Evolutionary conservation across 2,329 filamentous ascomycete genomes (phyloP), one percentile per base, ranked within the genome.

Genomic region (Stachybotrys chartarum): DNA sequence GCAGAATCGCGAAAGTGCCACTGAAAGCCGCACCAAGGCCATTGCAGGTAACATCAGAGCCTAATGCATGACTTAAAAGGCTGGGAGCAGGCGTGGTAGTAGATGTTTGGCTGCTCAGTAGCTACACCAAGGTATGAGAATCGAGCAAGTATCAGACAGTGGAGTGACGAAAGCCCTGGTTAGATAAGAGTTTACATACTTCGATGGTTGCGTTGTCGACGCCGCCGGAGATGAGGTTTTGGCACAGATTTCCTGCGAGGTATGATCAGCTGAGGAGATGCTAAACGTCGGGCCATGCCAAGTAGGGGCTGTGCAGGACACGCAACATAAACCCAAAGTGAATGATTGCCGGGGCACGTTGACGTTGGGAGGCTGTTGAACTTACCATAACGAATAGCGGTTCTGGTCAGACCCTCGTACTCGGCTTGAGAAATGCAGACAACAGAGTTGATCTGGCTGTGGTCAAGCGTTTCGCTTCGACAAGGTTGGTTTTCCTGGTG

Each of bases 371-470:
- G 14, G 16, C 24, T 53, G 12, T 32, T 5, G 18, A 14, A 49
- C 73, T 59, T 76, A 86, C 83, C 73, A 64, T 84, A 86, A 67
- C 85, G 77, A 57, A 72, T 74, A 52, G 76, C 73, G 54, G 62
- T 59, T 55, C 77, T 68, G 61, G 84, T 75, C 57, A 91, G 74
- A 51, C 68, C 69, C 52, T 85, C 78, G 69, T 90, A 83, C 64
- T 91, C 84, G 52, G 71, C 67, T 63, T 78, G 83, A 44, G 80
- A 72, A 54, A 90, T 79, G 55, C 75, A 79, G 50, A 88, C 73
- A 16, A 70, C 62, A 54, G 72, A 14, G 14, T 6, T 14, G 35
- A 42, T 14, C 3, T 42, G 14, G 35, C 35, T 5, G 14, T 42
- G 35, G 14, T 6, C 35, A 14, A 24, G 24, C 24, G 24, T 24